phyloP scores from a whole-genome alignment of 225 moss, liverwort and hornwort genomes.

The Pseudoscleropodium purum region DNA sequence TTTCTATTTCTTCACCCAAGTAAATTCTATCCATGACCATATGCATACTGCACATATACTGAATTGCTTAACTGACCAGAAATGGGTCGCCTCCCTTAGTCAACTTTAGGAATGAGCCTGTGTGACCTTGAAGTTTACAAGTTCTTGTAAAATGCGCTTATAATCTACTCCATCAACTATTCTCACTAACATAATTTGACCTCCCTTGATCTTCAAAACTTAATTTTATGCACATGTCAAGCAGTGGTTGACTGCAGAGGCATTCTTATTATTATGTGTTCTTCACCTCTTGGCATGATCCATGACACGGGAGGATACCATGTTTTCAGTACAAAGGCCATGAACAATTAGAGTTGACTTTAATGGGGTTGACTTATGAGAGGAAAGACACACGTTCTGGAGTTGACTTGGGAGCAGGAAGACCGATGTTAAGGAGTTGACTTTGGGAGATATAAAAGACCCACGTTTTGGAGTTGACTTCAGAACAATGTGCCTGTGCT shows the following conservation, averaged over 20 bases:
- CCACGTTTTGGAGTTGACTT: neutral
- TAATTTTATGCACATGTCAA: neutral
- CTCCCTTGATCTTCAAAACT: neutral
- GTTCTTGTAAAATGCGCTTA: neutral
- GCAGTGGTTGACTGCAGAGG: neutral
- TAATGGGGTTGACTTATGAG: neutral
- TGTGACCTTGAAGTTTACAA: neutral
- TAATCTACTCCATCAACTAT: neutral
- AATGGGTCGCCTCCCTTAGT: no score
- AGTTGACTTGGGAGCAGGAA: neutral
- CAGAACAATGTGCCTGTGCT: neutral
- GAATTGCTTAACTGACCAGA: no score
- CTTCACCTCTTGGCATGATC: neutral
- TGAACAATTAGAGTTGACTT: neutral
- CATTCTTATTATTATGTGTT: neutral
- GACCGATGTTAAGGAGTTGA: neutral
- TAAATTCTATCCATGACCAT: no score
- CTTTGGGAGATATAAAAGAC: accelerated
- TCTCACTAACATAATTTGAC: neutral
- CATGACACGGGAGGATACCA: neutral
- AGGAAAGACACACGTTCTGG: neutral
- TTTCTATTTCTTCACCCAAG: no score
- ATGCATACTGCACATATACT: no score
- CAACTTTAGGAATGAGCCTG: neutral
- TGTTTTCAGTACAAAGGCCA: neutral